These are phyloP conservation scores for Euphorbia peplus DNA, from an alignment of 345 rosid genomes.

Conservation along the genomic window DNA sequence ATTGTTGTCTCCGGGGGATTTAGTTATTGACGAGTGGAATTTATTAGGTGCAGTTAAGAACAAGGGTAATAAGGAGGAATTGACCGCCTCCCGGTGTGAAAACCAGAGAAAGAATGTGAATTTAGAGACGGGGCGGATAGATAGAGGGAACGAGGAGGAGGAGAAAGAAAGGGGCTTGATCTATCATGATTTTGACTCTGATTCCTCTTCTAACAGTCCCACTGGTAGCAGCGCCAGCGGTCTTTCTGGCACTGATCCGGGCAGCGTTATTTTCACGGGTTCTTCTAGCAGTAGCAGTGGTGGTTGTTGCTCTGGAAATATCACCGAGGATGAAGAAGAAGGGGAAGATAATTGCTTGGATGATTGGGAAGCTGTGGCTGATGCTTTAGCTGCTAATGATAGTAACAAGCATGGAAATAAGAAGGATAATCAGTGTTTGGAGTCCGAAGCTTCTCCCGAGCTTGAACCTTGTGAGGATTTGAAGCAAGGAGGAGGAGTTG, in stretches of 20 bases:
- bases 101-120: slow-evolving; percentile 34
- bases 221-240: slow-evolving; percentile 34
- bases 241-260: slow-evolving; percentile 37
- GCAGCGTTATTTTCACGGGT: slow-evolving; percentile 48
- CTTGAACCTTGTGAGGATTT: slow-evolving; percentile 25
- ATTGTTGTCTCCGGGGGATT: slow-evolving; percentile 18
- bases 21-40: background rate
- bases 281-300: slow-evolving; percentile 56
- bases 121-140: slow-evolving; percentile 29
- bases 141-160: slow-evolving; percentile 33
- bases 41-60: slow-evolving; percentile 48
- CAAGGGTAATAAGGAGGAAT: slow-evolving; percentile 53
- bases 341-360: slow-evolving; percentile 75
- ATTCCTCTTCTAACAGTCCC: slow-evolving; percentile 59
- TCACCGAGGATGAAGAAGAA: slow-evolving; percentile 73
- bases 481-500: slow-evolving; percentile 22
- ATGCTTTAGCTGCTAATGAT: slow-evolving; percentile 78
- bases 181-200: slow-evolving; percentile 55
- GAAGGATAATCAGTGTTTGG: slow-evolving; percentile 28
- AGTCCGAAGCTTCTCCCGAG: slow-evolving; percentile 20
- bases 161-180: slow-evolving; percentile 29
- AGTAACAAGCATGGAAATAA: slow-evolving; percentile 31
- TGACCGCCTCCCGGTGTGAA: slow-evolving; percentile 6
- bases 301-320: slow-evolving; percentile 79
- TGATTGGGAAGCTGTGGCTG: slow-evolving; percentile 96